These are phyloP conservation scores for Hanseniaspora meyeri DNA, from an alignment of 805 yeast genomes.

Conservation along the genomic window DNA sequence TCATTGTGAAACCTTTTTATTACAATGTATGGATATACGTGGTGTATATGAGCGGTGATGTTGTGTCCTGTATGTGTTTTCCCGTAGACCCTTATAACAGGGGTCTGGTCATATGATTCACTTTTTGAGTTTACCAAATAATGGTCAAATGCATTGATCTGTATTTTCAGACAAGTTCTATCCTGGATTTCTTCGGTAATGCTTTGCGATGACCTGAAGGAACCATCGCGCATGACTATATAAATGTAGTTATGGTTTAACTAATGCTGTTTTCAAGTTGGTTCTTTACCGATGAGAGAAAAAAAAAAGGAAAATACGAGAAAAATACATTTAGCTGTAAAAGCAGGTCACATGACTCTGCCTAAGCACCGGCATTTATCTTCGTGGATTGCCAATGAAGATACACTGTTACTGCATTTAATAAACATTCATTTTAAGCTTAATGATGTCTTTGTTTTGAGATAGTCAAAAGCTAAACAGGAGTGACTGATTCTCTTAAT, in stretches of 20 bases:
- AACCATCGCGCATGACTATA: constrained; percentile 22
- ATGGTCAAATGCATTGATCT: constrained; percentile 9
- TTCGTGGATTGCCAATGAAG: too few species aligned
- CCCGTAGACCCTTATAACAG: constrained; percentile 70
- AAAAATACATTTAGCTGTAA: background rate
- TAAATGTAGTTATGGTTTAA: background rate
- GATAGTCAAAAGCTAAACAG: too few species aligned
- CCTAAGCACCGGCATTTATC: too few species aligned
- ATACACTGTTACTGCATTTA: too few species aligned
- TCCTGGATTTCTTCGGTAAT: background rate
- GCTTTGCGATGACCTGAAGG: constrained; percentile 9
- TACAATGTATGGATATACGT: constrained; percentile 69
- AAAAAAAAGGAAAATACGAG: background rate
- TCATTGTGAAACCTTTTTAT: constrained; percentile 35
- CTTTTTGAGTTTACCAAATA: background rate
- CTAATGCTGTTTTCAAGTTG: background rate
- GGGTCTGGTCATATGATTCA: constrained; percentile 39
- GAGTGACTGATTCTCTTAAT: too few species aligned
- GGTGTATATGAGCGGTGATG: constrained; percentile 63
- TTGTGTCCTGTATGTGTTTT: constrained; percentile 48
- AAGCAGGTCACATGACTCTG: too few species aligned
- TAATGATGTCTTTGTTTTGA: too few species aligned
- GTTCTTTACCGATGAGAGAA: background rate
- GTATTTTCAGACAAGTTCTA: background rate
- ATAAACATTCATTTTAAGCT: too few species aligned